phyloP scores from a whole-genome alignment of 2,329 filamentous ascomycete species.

The Fusarium sp. region DNA sequence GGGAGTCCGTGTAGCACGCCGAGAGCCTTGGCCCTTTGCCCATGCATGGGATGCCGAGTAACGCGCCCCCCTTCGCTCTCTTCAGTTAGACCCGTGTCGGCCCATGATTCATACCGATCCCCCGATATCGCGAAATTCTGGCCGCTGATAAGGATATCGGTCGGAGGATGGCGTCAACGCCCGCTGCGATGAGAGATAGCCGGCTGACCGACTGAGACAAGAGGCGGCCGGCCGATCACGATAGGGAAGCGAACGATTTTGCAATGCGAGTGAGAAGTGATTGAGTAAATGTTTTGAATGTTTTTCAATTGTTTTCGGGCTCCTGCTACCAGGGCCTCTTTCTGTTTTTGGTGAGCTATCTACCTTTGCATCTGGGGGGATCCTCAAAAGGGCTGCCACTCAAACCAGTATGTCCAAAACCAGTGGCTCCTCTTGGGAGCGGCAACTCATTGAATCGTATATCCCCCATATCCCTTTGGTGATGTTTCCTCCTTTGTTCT shows the following conservation, averaged over 20 bases:
- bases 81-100: slow-evolving; percentile 32
- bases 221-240: slow-evolving; percentile 1
- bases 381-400: slow-evolving; percentile 37
- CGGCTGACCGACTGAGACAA: slow-evolving; percentile 11
- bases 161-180: slow-evolving; percentile 24
- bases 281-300: slow-evolving; percentile 29
- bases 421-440: slow-evolving; percentile 34
- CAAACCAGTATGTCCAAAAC: slow-evolving; percentile 32
- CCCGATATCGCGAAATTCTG: slow-evolving; percentile 38
- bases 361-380: slow-evolving; percentile 21
- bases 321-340: slow-evolving; percentile 13
- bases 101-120: slow-evolving; percentile 31
- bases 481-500: slow-evolving; percentile 31
- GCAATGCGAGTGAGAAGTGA: slow-evolving; percentile 11
- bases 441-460: slow-evolving; percentile 31
- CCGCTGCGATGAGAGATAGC: slow-evolving; percentile 20
- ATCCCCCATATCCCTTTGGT: slow-evolving; percentile 27
- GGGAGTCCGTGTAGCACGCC: slow-evolving; percentile 8
- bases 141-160: slow-evolving; percentile 35
- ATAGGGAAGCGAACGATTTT: not conserved
- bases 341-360: slow-evolving; percentile 39
- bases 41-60: slow-evolving; percentile 8
- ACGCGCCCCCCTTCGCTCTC: slow-evolving; percentile 13
- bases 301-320: slow-evolving; percentile 34
- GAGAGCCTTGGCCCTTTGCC: not conserved